phyloP scores from a whole-genome alignment of 176 grass and related monocot genomes.

The Musa schizocarpa region DNA sequence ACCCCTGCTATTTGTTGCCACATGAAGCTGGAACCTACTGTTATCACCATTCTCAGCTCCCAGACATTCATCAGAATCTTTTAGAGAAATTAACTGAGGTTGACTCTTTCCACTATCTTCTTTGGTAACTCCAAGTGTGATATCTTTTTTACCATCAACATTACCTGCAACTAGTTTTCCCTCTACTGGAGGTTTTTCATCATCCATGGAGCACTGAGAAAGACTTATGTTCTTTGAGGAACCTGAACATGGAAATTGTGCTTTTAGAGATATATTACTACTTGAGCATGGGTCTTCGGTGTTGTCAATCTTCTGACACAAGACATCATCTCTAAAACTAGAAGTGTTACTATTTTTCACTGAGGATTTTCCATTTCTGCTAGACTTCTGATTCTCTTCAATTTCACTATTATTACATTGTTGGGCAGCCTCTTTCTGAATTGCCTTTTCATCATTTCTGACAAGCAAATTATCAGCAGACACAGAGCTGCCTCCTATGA shows the following conservation, averaged over 20 bases:
- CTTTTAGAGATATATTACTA: constrained; percentile 11
- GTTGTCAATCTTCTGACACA: constrained; percentile 11
- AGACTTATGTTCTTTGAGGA: not conserved
- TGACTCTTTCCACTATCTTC: constrained; percentile 14
- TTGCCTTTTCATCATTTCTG: constrained; percentile 27
- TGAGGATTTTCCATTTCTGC: constrained; percentile 7
- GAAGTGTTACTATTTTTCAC: constrained; percentile 11
- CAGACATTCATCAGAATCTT: constrained; percentile 1
- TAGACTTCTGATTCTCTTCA: constrained; percentile 20
- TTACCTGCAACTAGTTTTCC: not conserved
- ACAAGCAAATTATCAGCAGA: constrained; percentile 21
- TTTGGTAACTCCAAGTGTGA: not conserved
- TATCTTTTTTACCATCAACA: constrained; percentile 13
- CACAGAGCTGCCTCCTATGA: constrained; percentile 26
- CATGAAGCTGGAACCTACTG: constrained; percentile 12
- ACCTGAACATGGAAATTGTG: constrained; percentile 4
- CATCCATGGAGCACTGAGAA: constrained; percentile 3
- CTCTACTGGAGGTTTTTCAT: constrained; percentile 12
- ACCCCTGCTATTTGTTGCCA: constrained; percentile 10
- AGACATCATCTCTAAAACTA: constrained; percentile 7
- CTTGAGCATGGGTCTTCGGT: constrained; percentile 14
- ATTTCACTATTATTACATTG: constrained; percentile 21
- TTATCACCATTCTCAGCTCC: constrained; percentile 9
- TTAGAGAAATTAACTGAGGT: not conserved
- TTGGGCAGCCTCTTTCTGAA: constrained; percentile 24